Conservation (phyloP, 1,284 basidiomycete genomes). For the Vanrija humicola region DNA sequence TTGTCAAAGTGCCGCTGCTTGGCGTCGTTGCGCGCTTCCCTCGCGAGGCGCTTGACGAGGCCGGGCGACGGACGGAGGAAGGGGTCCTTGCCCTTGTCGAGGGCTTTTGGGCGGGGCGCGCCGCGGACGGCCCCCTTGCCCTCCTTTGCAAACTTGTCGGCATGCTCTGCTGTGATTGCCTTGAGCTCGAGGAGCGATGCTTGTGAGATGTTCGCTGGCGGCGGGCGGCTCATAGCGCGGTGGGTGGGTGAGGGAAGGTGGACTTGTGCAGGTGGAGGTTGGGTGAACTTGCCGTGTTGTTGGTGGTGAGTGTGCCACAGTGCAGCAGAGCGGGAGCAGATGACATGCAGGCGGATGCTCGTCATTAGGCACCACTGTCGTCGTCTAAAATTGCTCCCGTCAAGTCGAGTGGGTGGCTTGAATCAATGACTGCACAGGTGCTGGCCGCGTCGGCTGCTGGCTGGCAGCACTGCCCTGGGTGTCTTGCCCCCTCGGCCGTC, state of each 20-base stretch:
- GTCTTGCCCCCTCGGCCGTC: too few relatives aligned
- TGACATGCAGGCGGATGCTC: neutral
- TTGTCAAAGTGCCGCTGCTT: constrained; percentile 35
- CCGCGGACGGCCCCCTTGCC: constrained; percentile 39
- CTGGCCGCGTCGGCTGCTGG: neutral
- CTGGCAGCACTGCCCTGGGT: too few relatives aligned
- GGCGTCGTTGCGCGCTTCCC: constrained; percentile 42
- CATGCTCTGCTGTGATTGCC: constrained; percentile 47
- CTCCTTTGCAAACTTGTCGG: constrained; percentile 43
- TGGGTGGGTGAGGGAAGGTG: neutral
- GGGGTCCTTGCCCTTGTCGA: constrained; percentile 23
- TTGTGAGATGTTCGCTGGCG: constrained; percentile 27
- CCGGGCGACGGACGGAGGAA: constrained; percentile 46
- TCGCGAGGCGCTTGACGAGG: constrained; percentile 43
- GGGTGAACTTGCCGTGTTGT: too few relatives aligned
- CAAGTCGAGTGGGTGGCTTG: too few relatives aligned
- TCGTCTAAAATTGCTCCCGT: too few relatives aligned
- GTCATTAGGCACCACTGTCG: neutral
- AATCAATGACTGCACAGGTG: neutral
- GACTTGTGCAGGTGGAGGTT: neutral
- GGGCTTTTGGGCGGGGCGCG: constrained; percentile 7
- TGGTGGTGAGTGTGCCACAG: neutral
- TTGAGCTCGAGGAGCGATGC: constrained; percentile 43
- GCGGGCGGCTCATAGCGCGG: neutral
- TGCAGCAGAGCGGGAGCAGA: neutral